Evolutionary conservation across 2,329 filamentous ascomycete genomes (phyloP).

Genomic region (Diplodia mutila): DNA sequence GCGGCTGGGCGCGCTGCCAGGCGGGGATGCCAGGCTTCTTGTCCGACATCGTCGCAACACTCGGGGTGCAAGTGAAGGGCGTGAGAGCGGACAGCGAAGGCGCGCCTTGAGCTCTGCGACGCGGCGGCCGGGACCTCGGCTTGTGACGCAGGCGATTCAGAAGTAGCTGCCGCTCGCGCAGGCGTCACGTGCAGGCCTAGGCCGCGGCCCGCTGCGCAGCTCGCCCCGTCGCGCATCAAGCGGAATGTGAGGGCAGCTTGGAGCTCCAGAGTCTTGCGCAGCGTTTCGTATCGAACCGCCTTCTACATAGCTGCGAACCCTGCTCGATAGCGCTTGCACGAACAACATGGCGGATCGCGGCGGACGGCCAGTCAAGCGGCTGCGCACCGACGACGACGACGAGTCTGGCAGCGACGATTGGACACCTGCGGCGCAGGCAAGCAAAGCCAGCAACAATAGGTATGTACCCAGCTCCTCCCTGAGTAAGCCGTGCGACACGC

Average conservation of each 20-base stretch:
- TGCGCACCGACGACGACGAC: slow-evolving; percentile 46
- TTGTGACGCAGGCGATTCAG: slow-evolving; percentile 16
- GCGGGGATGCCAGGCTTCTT: slow-evolving; percentile 31
- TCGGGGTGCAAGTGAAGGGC: not conserved
- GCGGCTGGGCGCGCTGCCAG: slow-evolving; percentile 39
- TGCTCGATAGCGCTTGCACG: not conserved
- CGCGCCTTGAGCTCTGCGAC: not conserved
- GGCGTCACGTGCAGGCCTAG: slow-evolving; percentile 17
- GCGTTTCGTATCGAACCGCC: slow-evolving; percentile 11
- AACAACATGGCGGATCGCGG: slow-evolving; percentile 16
- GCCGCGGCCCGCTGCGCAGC: slow-evolving; percentile 3
- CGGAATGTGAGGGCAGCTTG: slow-evolving; percentile 17
- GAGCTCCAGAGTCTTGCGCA: slow-evolving; percentile 1
- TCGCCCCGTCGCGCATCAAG: slow-evolving; percentile 21
- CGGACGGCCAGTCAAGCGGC: slow-evolving; percentile 41
- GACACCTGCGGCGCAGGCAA: slow-evolving; percentile 31
- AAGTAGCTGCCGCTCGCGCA: not conserved
- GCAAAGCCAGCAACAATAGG: slow-evolving; percentile 22
- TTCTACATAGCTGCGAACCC: not conserved
- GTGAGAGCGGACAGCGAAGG: not conserved
- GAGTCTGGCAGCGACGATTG: slow-evolving; percentile 39
- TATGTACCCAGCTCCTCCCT: slow-evolving; percentile 20
- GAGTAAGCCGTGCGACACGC: slow-evolving; percentile 24
- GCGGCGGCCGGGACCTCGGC: slow-evolving; percentile 16
- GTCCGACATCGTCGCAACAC: slow-evolving; percentile 11